phyloP scores from a whole-genome alignment of 345 rosid species.

The Eutrema heterophyllum region DNA sequence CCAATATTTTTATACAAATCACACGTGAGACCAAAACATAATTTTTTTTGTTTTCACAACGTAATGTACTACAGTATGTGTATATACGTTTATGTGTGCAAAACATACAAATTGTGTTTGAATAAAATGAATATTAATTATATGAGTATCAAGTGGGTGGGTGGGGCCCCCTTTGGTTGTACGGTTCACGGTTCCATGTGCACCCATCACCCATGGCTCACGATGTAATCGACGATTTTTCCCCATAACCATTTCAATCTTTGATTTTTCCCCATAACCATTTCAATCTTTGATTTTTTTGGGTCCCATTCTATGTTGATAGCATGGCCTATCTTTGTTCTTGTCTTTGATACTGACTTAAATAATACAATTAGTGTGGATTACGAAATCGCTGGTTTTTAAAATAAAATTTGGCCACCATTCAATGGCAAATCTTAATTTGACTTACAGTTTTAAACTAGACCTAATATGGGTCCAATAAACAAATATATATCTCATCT shows the following conservation, averaged over 20 bases:
- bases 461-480: too few species aligned
- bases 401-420: not conserved
- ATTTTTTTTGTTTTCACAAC: too few species aligned
- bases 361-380: not conserved
- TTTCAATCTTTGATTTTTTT: conserved; percentile 7
- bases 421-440: not conserved
- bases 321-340: not conserved
- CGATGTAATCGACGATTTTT: not conserved
- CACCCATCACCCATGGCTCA: not conserved
- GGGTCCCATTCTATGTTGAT: conserved; percentile 6
- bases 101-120: not conserved
- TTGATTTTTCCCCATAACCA: not conserved
- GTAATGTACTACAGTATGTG: not conserved
- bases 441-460: not conserved
- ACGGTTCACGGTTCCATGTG: conserved; percentile 8
- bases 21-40: conserved; percentile 1
- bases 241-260: conserved; percentile 2
- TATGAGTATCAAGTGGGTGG: not conserved
- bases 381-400: not conserved
- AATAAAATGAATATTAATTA: not conserved
- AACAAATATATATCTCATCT: too few species aligned
- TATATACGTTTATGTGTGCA: not conserved
- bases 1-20: not conserved
- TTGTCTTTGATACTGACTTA: not conserved
- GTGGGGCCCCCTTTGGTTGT: not conserved